Conservation (phyloP, 805 yeast genomes). For the Metschnikowia lunata region DNA sequence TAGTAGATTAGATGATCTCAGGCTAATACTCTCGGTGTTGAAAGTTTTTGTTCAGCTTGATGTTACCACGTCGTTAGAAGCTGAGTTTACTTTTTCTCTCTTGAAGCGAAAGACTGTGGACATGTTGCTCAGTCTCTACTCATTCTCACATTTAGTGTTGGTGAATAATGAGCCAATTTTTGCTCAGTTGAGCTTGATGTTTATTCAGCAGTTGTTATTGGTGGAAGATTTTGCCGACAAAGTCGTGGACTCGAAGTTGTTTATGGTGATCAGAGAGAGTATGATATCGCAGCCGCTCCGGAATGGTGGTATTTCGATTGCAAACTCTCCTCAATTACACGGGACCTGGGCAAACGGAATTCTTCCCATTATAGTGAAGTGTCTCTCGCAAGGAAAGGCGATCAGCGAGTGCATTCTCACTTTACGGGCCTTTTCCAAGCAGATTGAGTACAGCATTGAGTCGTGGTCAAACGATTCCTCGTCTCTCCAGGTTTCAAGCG, state of each 20-base stretch:
- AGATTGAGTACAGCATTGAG: constrained; percentile 56
- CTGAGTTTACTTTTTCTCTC: constrained; percentile 49
- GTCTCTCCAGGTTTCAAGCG: constrained; percentile 33
- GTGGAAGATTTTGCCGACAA: constrained; percentile 62
- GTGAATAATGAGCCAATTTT: constrained; percentile 61
- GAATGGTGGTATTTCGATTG: constrained; percentile 56
- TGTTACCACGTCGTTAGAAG: constrained; percentile 44
- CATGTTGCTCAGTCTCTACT: constrained; percentile 58
- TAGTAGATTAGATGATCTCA: constrained; percentile 60
- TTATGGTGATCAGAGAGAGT: constrained; percentile 65
- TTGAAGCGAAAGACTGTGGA: constrained; percentile 57
- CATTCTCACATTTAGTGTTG: constrained; percentile 60
- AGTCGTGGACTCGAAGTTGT: constrained; percentile 58
- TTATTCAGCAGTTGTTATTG: constrained; percentile 62
- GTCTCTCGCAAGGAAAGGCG: constrained; percentile 61
- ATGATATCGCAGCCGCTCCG: constrained; percentile 66
- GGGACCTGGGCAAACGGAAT: constrained; percentile 85
- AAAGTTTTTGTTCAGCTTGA: constrained; percentile 51
- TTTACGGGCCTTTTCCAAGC: constrained; percentile 58
- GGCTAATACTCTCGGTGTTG: constrained; percentile 59
- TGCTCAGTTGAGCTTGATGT: constrained; percentile 68
- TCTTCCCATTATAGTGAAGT: constrained; percentile 57
- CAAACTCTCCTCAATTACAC: constrained; percentile 54
- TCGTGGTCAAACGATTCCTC: constrained; percentile 65
- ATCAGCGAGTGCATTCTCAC: constrained; percentile 62